Conservation (phyloP, 805 yeast genomes). For the Myxozyma nipponensis region DNA sequence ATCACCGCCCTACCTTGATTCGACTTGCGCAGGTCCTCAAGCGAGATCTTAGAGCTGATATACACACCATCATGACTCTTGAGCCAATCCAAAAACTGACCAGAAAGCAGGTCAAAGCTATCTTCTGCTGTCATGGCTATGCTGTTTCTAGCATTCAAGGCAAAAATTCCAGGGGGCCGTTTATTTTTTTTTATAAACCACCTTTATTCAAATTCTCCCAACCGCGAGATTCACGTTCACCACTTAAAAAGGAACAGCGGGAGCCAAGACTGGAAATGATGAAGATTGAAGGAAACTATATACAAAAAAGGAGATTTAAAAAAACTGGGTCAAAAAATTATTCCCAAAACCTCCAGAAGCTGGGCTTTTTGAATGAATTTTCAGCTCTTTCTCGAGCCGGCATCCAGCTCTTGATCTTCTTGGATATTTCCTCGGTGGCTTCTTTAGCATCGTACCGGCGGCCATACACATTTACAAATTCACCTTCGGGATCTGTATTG, state of each 20-base stretch:
- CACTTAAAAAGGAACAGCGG: too few species aligned
- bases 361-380: constrained; percentile 17
- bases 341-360: constrained; percentile 24
- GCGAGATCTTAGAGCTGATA: constrained; percentile 53
- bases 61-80: constrained; percentile 12
- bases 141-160: neutral
- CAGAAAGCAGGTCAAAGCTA: constrained; percentile 6
- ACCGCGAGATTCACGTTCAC: too few species aligned
- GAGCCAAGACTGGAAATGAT: neutral
- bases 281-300: neutral
- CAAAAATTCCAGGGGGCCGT: too few species aligned
- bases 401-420: constrained; percentile 69
- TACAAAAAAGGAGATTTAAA: neutral
- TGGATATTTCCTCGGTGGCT: constrained; percentile 71
- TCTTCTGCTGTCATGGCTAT: neutral
- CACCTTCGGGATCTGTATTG: constrained; percentile 82
- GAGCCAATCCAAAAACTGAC: constrained; percentile 21
- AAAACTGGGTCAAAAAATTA: neutral
- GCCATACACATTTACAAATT: constrained; percentile 91
- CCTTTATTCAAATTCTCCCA: too few species aligned
- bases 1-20: constrained; percentile 76
- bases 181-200: too few species aligned
- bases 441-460: constrained; percentile 78
- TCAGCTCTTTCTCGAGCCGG: constrained; percentile 43
- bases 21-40: constrained; percentile 56